phyloP scores from a whole-genome alignment of 192 early-diverging fungal genomes.

The Coemansia pectinata region DNA sequence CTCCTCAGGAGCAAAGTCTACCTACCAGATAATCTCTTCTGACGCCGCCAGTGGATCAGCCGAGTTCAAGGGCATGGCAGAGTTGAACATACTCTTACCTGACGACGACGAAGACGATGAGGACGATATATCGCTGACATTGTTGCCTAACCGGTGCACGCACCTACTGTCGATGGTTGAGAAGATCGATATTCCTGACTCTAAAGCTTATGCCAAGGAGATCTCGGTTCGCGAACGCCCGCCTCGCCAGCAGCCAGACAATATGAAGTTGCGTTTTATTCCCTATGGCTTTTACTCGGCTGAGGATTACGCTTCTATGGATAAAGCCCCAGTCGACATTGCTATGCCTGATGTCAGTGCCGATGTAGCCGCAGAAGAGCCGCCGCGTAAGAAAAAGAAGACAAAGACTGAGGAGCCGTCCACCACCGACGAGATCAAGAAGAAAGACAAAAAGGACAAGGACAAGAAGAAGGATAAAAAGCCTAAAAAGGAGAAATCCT shows the following conservation, averaged over 20 bases:
- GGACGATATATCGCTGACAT: constrained; percentile 11
- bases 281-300: constrained; percentile 54
- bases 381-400: constrained; percentile 6
- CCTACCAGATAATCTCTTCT: constrained; percentile 31
- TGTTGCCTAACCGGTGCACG: constrained; percentile 28
- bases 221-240: constrained; percentile 21
- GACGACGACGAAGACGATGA: constrained; percentile 24
- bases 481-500: constrained; percentile 6
- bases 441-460: constrained; percentile 25
- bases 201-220: constrained; percentile 15
- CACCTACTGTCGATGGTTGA: constrained; percentile 39
- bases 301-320: constrained; percentile 34
- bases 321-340: background rate
- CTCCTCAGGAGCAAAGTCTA: background rate
- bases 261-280: constrained; percentile 50
- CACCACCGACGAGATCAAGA: constrained; percentile 4
- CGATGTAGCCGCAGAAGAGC: background rate
- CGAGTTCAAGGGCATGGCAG: constrained; percentile 46
- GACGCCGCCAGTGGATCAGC: constrained; percentile 1
- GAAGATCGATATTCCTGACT: constrained; percentile 33
- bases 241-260: constrained; percentile 35
- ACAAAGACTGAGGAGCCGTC: constrained; percentile 4
- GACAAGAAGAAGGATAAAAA: constrained; percentile 16
- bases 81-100: constrained; percentile 47
- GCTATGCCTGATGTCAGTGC: background rate